Evolutionary conservation across 208 protist species (phyloP).

Genomic region (Herpetomonas samuelpessoai): DNA sequence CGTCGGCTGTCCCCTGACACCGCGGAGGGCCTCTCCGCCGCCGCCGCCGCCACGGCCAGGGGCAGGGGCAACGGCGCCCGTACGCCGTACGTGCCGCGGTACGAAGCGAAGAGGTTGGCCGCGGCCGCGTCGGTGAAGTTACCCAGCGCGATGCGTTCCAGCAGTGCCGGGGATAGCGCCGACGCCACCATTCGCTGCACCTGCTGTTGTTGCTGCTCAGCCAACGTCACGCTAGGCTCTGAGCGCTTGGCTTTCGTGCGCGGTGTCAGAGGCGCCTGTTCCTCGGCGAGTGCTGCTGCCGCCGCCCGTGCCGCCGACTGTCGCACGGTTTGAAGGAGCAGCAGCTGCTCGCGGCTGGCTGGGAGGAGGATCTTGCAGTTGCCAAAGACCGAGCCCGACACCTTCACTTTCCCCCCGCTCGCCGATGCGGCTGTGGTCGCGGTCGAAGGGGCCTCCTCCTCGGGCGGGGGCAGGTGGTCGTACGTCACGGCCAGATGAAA

Average conservation of each 20-base stretch:
- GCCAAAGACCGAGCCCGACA: constrained; percentile 37
- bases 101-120: constrained; percentile 31
- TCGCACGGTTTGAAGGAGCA: constrained; percentile 48
- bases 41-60: too few species aligned
- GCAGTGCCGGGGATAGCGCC: constrained; percentile 25
- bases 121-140: constrained; percentile 52
- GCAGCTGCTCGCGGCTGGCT: constrained; percentile 48
- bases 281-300: neutral
- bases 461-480: too few species aligned
- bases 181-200: neutral
- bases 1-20: constrained; percentile 9
- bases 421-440: neutral
- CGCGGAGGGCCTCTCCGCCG: too few species aligned
- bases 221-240: constrained; percentile 11
- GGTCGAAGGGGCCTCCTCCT: constrained; percentile 3
- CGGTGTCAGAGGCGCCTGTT: neutral
- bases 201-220: neutral
- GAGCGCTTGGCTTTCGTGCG: neutral
- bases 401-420: constrained; percentile 5
- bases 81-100: too few species aligned
- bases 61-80: too few species aligned
- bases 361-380: constrained; percentile 59
- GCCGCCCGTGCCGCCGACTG: constrained; percentile 4
- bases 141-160: constrained; percentile 65
- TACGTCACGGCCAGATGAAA: too few species aligned